Conservation (phyloP, 1,284 basidiomycete genomes). For the Leccinum insolens region DNA sequence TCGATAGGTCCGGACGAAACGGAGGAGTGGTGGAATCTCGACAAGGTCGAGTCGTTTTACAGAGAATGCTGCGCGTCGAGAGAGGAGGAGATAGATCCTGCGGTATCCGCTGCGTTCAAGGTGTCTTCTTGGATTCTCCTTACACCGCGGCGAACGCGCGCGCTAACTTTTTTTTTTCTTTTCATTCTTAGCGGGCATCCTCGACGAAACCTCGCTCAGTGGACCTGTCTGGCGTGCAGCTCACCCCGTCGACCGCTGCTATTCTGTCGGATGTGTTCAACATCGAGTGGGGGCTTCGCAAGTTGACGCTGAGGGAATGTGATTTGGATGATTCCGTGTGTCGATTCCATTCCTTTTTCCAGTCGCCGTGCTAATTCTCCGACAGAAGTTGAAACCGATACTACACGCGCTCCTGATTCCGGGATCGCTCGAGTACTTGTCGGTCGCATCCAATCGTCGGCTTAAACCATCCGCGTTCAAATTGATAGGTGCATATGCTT, state of each 20-base stretch:
- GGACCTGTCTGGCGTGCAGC: constrained; percentile 43
- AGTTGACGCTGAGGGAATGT: constrained; percentile 80
- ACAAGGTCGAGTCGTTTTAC: constrained; percentile 81
- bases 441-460: constrained; percentile 84
- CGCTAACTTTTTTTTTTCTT: constrained; percentile 10
- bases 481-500: constrained; percentile 79
- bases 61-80: constrained; percentile 77
- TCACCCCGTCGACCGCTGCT: constrained; percentile 71
- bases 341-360: constrained; percentile 4
- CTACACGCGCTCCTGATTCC: constrained; percentile 65
- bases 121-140: constrained; percentile 28
- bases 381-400: constrained; percentile 83
- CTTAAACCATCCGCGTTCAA: constrained; percentile 82
- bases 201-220: constrained; percentile 14
- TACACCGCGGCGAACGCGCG: constrained; percentile 21
- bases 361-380: constrained; percentile 11
- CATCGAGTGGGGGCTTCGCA: constrained; percentile 88
- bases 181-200: constrained; percentile 49
- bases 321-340: constrained; percentile 77
- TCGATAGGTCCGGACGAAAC: constrained; percentile 39
- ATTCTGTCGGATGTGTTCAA: constrained; percentile 87
- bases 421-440: constrained; percentile 80
- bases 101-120: constrained; percentile 73
- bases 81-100: constrained; percentile 70
- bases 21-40: constrained; percentile 77